phyloP scores from a whole-genome alignment of 306 rosid species.

The Prinsepia uniflora region DNA sequence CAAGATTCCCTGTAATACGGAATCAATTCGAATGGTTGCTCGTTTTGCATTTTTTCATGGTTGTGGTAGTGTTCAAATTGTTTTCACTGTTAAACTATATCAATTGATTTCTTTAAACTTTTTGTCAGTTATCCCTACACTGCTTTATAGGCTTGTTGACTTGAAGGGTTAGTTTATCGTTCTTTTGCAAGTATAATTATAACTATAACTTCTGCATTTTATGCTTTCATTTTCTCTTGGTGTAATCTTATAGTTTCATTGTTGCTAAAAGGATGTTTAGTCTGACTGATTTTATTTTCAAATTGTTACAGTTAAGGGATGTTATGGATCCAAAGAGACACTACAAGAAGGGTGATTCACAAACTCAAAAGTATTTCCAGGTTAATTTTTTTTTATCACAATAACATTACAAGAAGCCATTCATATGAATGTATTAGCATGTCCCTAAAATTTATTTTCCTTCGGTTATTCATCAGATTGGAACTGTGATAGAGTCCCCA shows the following conservation, averaged over 20 bases:
- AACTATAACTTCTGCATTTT: neutral
- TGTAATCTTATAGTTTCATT: conserved; percentile 1
- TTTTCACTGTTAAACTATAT: neutral
- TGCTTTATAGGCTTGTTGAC: neutral
- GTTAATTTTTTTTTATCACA: conserved; percentile 35
- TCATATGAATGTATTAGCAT: neutral
- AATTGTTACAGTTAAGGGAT: conserved; percentile 54
- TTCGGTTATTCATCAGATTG: conserved; percentile 50
- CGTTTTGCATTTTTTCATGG: neutral
- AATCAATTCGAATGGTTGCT: neutral
- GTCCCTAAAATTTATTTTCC: neutral
- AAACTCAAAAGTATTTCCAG: conserved; percentile 75
- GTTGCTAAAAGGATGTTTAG: conserved; percentile 7
- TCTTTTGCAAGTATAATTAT: neutral
- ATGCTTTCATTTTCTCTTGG: neutral
- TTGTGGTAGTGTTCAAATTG: neutral
- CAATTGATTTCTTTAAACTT: neutral
- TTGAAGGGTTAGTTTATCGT: neutral
- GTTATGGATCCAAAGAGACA: conserved; percentile 84
- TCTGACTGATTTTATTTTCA: conserved; percentile 11
- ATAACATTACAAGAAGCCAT: neutral
- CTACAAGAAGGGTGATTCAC: conserved; percentile 72
- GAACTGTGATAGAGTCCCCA: conserved; percentile 68
- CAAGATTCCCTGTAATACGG: neutral
- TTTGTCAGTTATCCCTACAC: neutral